Evolutionary conservation across 352 stramenopile genomes (phyloP), one percentile per base, ranked within the genome.

Genomic region (Halophytophthora polymorphica): DNA sequence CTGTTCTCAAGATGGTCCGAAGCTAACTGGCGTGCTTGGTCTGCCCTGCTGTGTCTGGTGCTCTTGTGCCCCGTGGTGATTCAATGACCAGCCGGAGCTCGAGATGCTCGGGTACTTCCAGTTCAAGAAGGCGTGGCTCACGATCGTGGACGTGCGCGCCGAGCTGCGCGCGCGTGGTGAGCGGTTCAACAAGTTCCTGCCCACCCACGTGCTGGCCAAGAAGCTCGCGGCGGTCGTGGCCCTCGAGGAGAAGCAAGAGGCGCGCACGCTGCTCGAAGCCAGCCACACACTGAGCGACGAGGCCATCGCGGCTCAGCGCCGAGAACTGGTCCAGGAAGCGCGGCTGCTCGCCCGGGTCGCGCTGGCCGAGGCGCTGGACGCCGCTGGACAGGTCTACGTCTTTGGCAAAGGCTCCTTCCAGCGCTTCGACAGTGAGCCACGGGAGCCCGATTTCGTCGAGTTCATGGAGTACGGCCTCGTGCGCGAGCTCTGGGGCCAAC

Each of bases 361-460:
- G 10, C 54, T 93, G 5, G 42, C 58, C 0, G 74, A 89, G 7
- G 79, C 83, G 0, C 48, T 93, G 8, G 83, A 93, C 60, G 80
- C 76, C 18, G 77, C 80, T 11, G 83, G 83, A 0, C 83, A 93
- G 22, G 83, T 93, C 0, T 93, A 93, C 37, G 57, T 88, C 19
- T 91, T 93, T 31, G 80, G 83, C 3, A 86, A 79, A 53, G 83
- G 80, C 22, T 52, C 74, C 0, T 81, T 84, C 35, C 61, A 77
- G 18, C 71, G 78, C 10, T 86, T 91, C 25, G 78, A 91, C 28
- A 73, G 72, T 4, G 69, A 83, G 1, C 61, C 73, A 2, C 58
- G 70, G 10, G 52, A 70, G 18, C 74, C 74, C 7, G 82, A 92
- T 21, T 87, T 86, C 47, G 61, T 83, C 36, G 82, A 92, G 17